Evolutionary conservation across 1,139 yeast genomes (phyloP).

Genomic region (Candida gigantensis): DNA sequence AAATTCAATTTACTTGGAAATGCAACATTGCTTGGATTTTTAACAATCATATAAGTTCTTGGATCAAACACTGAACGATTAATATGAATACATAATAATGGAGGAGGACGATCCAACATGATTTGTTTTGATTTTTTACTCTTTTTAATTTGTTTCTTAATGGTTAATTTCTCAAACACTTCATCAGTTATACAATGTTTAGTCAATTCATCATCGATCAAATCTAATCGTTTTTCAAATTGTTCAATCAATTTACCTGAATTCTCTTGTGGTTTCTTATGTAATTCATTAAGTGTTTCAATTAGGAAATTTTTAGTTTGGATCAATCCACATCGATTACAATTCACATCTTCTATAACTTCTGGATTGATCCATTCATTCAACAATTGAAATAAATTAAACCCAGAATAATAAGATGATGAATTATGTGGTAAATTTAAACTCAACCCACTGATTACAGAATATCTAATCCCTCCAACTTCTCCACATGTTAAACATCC

Average conservation of each 20-base stretch:
- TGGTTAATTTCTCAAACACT: slow-evolving; percentile 69
- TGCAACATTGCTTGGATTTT: slow-evolving; percentile 78
- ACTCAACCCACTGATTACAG: slow-evolving; percentile 79
- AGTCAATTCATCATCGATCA: slow-evolving; percentile 57
- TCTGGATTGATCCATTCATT: slow-evolving; percentile 79
- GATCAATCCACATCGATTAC: slow-evolving; percentile 82
- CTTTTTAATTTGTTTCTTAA: slow-evolving; percentile 73
- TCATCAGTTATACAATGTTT: slow-evolving; percentile 79
- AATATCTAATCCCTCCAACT: slow-evolving; percentile 84
- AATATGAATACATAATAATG: slow-evolving; percentile 79
- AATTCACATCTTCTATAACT: slow-evolving; percentile 87
- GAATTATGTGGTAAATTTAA: slow-evolving; percentile 55
- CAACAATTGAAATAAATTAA: slow-evolving; percentile 57
- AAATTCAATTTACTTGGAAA: slow-evolving; percentile 72
- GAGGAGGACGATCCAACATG: slow-evolving; percentile 79
- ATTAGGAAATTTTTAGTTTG: slow-evolving; percentile 57
- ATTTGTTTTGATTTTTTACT: slow-evolving; percentile 83
- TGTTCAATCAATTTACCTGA: slow-evolving; percentile 44
- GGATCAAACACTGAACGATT: slow-evolving; percentile 93
- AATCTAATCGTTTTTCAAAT: slow-evolving; percentile 52
- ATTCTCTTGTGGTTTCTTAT: slow-evolving; percentile 36
- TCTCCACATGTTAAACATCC: slow-evolving; percentile 92
- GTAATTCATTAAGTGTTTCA: slow-evolving; percentile 23
- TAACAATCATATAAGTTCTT: slow-evolving; percentile 75
- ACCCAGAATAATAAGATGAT: slow-evolving; percentile 39